Conservation (phyloP, 352 stramenopile species). For the Pythium phragmitis region DNA sequence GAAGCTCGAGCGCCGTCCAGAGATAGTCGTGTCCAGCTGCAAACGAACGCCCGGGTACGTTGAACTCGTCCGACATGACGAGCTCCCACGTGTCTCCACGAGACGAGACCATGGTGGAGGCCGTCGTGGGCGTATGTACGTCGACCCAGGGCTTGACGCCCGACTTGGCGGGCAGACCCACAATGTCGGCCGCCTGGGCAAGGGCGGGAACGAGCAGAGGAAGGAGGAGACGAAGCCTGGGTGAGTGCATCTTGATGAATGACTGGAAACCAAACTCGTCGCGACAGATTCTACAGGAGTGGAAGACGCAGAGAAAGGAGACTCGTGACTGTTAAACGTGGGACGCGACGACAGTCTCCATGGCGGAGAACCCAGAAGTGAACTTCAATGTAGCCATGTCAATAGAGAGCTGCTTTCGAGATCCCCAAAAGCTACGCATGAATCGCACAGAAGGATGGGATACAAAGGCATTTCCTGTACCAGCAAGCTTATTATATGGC, state of each 20-base stretch:
- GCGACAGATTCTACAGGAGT: not conserved
- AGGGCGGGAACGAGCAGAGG: not conserved
- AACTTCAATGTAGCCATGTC: conserved; percentile 1
- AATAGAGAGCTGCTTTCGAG: not conserved
- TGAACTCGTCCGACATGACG: conserved; percentile 92
- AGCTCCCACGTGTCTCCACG: conserved; percentile 39
- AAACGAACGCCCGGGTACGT: conserved; percentile 71
- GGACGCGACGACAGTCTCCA: conserved; percentile 1
- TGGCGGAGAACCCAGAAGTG: not conserved
- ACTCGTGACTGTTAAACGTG: conserved; percentile 7
- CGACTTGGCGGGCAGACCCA: conserved; percentile 21
- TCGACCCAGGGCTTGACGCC: conserved; percentile 36
- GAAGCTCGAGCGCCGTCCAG: conserved; percentile 91
- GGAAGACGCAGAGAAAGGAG: conserved; percentile 3
- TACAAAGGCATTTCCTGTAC: too few species aligned
- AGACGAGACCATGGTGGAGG: conserved; percentile 22
- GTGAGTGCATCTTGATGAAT: not conserved
- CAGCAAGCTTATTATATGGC: too few species aligned
- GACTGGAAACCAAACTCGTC: not conserved
- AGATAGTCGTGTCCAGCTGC: conserved; percentile 79
- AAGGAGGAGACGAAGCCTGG: not conserved
- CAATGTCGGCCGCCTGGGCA: not conserved
- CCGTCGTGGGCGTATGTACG: conserved; percentile 22
- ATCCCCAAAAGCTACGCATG: too few species aligned
- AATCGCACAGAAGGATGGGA: too few species aligned